Percentiles rank a stretch among this genome's conserved stretches.
Conservation (phyloP, 768 basidiomycete genomes). For the Panaeolus papilionaceus region DNA sequence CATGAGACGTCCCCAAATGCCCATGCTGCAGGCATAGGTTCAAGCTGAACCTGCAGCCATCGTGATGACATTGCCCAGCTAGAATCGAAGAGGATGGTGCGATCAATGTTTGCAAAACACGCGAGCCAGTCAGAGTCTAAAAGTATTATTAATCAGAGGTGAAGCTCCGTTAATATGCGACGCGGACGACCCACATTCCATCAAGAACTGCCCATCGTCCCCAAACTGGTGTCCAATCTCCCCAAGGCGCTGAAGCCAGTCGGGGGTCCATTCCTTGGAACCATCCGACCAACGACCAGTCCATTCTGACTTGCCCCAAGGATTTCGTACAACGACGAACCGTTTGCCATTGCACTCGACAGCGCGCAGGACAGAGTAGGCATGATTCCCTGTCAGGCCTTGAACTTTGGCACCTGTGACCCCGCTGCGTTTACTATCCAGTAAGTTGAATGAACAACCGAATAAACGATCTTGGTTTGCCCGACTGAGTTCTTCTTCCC, state of each 20-base stretch:
- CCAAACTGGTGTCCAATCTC: constrained; percentile 50
- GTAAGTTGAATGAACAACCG: constrained; percentile 52
- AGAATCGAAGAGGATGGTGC: constrained; percentile 53
- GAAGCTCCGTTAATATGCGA: background rate
- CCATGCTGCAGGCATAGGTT: constrained; percentile 55
- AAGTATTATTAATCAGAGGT: constrained; percentile 3
- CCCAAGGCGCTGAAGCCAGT: constrained; percentile 49
- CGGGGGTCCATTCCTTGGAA: constrained; percentile 53
- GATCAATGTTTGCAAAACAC: constrained; percentile 50
- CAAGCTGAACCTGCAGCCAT: constrained; percentile 52
- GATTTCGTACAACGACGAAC: constrained; percentile 56
- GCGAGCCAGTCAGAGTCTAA: constrained; percentile 48
- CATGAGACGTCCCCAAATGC: constrained; percentile 61
- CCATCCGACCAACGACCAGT: constrained; percentile 57
- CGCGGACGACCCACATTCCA: constrained; percentile 45
- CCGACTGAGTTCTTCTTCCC: constrained; percentile 56
- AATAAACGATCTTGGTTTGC: constrained; percentile 60
- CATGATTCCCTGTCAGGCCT: constrained; percentile 49
- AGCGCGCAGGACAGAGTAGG: constrained; percentile 54
- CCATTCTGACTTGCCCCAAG: constrained; percentile 57
- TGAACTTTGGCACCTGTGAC: constrained; percentile 35
- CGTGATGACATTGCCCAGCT: constrained; percentile 55
- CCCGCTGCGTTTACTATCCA: constrained; percentile 41
- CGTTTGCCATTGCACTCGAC: constrained; percentile 51
- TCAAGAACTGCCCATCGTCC: constrained; percentile 56